These are phyloP conservation scores for Cerrena zonata DNA, from an alignment of 1,284 basidiomycete species.

Conservation along the genomic window DNA sequence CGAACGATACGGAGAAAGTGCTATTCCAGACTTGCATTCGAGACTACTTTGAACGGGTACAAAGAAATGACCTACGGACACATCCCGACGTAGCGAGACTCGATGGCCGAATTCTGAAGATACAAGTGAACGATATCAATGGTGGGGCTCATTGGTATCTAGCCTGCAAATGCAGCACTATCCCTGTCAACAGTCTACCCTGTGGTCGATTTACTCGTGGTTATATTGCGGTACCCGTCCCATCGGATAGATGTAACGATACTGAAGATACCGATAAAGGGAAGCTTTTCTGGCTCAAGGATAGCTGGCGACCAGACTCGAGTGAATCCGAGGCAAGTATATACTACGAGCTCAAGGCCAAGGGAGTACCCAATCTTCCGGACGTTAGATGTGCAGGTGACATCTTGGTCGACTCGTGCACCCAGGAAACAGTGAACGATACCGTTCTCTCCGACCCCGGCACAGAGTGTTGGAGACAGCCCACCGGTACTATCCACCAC, in stretches of 20 bases:
- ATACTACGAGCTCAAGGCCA: background rate
- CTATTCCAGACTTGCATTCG: background rate
- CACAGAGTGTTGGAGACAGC: background rate
- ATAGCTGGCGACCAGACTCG: background rate
- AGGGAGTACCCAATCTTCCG: background rate
- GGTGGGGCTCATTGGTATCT: background rate
- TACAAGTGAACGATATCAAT: background rate
- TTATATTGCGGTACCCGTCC: background rate
- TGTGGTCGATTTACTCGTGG: background rate
- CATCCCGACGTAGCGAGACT: no score
- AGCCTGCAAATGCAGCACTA: slow-evolving; percentile 10
- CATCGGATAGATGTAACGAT: no score
- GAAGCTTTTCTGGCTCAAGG: background rate
- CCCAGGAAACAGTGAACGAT: background rate
- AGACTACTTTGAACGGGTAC: background rate
- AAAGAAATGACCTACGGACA: background rate
- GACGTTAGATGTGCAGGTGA: background rate
- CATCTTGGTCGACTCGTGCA: background rate
- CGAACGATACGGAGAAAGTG: background rate
- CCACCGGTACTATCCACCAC: background rate
- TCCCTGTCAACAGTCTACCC: background rate
- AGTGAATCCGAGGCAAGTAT: background rate
- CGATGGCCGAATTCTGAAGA: background rate
- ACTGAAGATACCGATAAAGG: no score
- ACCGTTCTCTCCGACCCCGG: no score